Conservation (phyloP, 2,329 filamentous ascomycete species). For the Daldinia sp. region DNA sequence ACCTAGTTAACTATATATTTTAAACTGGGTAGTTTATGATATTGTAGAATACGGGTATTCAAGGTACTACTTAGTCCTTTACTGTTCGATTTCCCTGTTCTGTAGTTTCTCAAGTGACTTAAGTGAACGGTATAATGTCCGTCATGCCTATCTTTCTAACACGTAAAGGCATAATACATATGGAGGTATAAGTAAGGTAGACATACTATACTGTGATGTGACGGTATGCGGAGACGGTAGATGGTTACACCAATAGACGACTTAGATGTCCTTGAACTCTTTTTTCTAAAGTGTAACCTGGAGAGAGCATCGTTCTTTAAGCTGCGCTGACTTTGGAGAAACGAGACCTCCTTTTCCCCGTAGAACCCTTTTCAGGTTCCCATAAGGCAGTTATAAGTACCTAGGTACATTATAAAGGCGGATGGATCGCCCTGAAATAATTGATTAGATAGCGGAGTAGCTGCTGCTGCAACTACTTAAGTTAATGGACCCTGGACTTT, state of each 20-base stretch:
- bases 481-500: not conserved
- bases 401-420: not conserved
- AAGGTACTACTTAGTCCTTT: no score
- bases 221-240: constrained; percentile 8
- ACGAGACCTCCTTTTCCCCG: not conserved
- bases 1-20: no score
- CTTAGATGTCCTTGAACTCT: not conserved
- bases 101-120: not conserved
- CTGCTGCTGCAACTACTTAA: not conserved
- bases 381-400: no score
- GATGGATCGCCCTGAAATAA: not conserved
- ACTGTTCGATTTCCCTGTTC: no score
- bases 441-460: constrained; percentile 20
- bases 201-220: constrained; percentile 15
- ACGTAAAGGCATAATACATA: not conserved
- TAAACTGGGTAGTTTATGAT: no score
- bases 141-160: not conserved
- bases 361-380: constrained; percentile 6
- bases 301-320: not conserved
- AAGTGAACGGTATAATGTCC: no score
- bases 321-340: not conserved
- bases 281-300: not conserved
- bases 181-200: not conserved
- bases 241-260: constrained; percentile 1
- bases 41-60: no score